Evolutionary conservation across 306 rosid species (phyloP), one percentile per base, ranked within the genome.

Genomic region (Prunus campanulata): DNA sequence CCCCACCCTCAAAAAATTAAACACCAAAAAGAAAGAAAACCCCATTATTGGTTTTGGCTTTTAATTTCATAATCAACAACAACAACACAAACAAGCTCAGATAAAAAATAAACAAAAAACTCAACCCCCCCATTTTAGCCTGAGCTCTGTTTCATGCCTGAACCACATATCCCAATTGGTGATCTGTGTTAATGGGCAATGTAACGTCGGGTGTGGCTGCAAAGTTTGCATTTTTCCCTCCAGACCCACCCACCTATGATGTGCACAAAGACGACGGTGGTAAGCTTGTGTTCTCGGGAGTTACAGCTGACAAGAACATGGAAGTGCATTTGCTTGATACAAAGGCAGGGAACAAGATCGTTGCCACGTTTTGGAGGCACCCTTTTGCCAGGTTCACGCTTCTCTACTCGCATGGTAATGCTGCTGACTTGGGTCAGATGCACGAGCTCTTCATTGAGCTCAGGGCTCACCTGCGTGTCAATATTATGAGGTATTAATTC

Each of bases 371-470:
- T 20, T 96, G 99, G 99, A 89, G 55, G 79, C 90, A 92, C 76
- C 99, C 99, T 61, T 85, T 78, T 77, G 91, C 98, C 0, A 81
- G 98, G 83, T 88, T 91, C 82, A 96, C 99, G 15, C 72, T 96
- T 61, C 76, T 96, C 68, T 96, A 96, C 87, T 96, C 99, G 51
- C 99, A 96, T 70, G 99, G 99, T 4, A 96, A 95, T 84, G 99
- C 99, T 27, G 99, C 99, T 67, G 99, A 95, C 85, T 84, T 95
- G 87, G 99, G 99, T 64, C 97, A 92, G 77, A 96, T 96, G 98
- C 88, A 82, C 20, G 96, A 91, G 72, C 98, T 96, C 76, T 91
- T 96, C 90, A 82, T 86, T 68, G 96, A 96, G 84, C 99, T 96
- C 80, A 85, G 99, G 85, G 96, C 98, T 82, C 99, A 96, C 46